Evolutionary conservation across 2,329 filamentous ascomycete genomes (phyloP).

Genomic region (Fusarium sp.): DNA sequence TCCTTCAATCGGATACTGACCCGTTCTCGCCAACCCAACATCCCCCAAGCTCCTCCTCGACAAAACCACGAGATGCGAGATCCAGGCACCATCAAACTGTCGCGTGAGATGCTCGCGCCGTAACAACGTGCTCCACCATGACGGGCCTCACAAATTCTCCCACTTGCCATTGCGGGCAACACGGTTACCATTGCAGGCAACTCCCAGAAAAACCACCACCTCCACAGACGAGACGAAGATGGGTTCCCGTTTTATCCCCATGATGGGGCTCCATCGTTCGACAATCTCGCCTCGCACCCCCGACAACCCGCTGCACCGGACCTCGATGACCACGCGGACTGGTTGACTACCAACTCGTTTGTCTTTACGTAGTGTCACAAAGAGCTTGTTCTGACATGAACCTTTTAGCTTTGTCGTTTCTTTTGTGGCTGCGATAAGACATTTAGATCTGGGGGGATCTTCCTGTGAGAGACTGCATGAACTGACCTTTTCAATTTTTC

Average conservation of each 20-base stretch:
- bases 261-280: constrained; percentile 20
- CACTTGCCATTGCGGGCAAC: constrained; percentile 11
- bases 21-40: neutral
- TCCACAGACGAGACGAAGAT: neutral
- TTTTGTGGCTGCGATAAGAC: constrained; percentile 14
- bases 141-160: neutral
- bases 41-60: neutral
- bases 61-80: neutral
- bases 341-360: constrained; percentile 30
- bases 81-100: neutral
- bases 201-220: neutral
- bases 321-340: neutral
- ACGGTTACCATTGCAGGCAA: constrained; percentile 5
- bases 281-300: constrained; percentile 35
- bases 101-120: neutral
- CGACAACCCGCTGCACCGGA: neutral
- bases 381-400: constrained; percentile 6
- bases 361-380: constrained; percentile 30
- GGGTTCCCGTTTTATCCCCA: constrained; percentile 27
- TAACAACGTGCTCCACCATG: neutral
- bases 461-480: constrained; percentile 30
- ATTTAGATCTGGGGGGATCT: constrained; percentile 32
- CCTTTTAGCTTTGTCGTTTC: neutral
- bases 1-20: neutral
- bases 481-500: neutral